Conservation (phyloP, 192 early-diverging fungal genomes). For the Pilaira anomala region DNA sequence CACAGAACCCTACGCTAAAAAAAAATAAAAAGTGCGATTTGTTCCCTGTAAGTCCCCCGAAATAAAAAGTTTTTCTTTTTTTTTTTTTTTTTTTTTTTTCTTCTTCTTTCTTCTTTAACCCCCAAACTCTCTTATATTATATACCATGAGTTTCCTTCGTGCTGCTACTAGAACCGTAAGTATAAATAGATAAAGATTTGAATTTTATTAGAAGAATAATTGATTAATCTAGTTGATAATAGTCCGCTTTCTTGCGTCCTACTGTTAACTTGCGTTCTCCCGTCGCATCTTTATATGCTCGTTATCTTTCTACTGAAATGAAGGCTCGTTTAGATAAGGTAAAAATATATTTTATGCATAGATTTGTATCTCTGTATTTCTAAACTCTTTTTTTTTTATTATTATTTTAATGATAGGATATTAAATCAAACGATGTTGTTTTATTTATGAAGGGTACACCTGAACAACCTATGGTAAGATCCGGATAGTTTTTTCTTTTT, state of each 20-base stretch:
- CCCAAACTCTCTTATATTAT: slow-evolving; percentile 5
- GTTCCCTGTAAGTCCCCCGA: too few relatives aligned
- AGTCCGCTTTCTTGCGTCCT: slow-evolving; percentile 26
- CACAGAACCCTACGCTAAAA: too few relatives aligned
- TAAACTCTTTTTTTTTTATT: not conserved
- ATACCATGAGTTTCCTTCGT: slow-evolving; percentile 31
- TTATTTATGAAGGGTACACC: slow-evolving; percentile 98
- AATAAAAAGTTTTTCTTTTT: not conserved
- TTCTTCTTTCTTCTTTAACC: too few relatives aligned
- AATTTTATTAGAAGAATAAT: not conserved
- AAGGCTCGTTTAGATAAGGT: slow-evolving; percentile 27
- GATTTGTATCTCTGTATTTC: not conserved
- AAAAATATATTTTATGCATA: not conserved
- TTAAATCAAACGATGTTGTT: slow-evolving; percentile 67
- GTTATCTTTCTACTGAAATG: slow-evolving; percentile 27
- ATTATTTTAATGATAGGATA: slow-evolving; percentile 39
- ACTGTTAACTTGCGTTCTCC: slow-evolving; percentile 12
- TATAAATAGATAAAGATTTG: not conserved
- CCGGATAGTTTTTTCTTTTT: too few relatives aligned
- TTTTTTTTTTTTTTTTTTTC: not conserved
- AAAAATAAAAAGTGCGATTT: too few relatives aligned
- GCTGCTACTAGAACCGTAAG: slow-evolving; percentile 30
- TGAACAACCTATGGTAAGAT: slow-evolving; percentile 74
- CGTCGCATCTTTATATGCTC: slow-evolving; percentile 18
- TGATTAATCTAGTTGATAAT: not conserved